Evolutionary conservation across 1,284 basidiomycete species (phyloP).

Genomic region (Ganoderma leucocontextum): DNA sequence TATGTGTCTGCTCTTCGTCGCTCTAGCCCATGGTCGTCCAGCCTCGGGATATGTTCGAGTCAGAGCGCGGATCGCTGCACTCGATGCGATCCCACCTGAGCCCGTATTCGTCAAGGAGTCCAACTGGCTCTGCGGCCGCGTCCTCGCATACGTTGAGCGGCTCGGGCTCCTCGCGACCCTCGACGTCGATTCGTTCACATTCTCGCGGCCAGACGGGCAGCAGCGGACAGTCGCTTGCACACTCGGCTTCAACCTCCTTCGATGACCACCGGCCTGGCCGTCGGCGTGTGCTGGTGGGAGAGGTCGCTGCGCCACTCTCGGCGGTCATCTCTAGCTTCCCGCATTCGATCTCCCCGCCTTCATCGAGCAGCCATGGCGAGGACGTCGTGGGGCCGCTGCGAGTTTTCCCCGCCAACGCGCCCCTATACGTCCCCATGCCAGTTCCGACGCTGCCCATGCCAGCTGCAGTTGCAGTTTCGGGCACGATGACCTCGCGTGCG

Average conservation of each 20-base stretch:
- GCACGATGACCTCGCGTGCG: conserved; percentile 40
- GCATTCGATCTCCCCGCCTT: conserved; percentile 22
- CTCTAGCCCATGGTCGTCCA: conserved; percentile 52
- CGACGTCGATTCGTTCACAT: conserved; percentile 46
- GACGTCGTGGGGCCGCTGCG: conserved; percentile 17
- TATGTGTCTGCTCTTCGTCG: not conserved
- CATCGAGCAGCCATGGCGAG: conserved; percentile 17
- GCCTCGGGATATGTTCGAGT: conserved; percentile 47
- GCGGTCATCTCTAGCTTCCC: conserved; percentile 37
- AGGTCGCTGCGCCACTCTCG: conserved; percentile 45
- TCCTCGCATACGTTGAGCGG: conserved; percentile 51
- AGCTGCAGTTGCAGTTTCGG: conserved; percentile 20
- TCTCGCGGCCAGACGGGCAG: conserved; percentile 48
- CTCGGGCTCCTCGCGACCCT: conserved; percentile 58
- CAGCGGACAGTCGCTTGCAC: conserved; percentile 53
- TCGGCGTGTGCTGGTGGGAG: conserved; percentile 34
- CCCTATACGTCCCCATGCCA: conserved; percentile 11
- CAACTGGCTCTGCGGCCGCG: conserved; percentile 60
- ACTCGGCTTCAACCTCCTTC: conserved; percentile 60
- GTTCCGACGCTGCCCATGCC: conserved; percentile 5
- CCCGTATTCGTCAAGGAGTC: conserved; percentile 51
- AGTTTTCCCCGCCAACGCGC: conserved; percentile 16
- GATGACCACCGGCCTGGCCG: conserved; percentile 48
- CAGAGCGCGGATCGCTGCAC: conserved; percentile 68
- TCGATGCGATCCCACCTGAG: conserved; percentile 64